Conservation (phyloP, 148 eudicot species). For the Beta vulgaris region DNA sequence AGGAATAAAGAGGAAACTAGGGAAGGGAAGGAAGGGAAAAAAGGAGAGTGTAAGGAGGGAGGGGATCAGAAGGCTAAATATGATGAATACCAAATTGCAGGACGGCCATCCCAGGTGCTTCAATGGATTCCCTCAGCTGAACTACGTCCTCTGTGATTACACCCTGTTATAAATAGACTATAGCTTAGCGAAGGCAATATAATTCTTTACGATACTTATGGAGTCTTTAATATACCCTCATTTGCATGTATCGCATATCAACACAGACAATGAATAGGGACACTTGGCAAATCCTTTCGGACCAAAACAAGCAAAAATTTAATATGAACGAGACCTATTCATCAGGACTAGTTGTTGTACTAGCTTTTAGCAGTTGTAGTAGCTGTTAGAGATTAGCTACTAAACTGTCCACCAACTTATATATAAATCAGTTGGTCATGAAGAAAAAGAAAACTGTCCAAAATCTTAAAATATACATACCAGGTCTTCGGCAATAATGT, state of each 20-base stretch:
- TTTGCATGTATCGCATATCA: too few relatives aligned
- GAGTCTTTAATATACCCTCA: too few relatives aligned
- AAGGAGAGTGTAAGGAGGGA: neutral
- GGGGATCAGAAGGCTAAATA: conserved; percentile 16
- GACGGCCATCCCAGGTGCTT: conserved; percentile 99
- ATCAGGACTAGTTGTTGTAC: too few relatives aligned
- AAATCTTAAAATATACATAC: conserved; percentile 41
- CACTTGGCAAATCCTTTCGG: neutral
- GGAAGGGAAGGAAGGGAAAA: neutral
- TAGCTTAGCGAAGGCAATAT: neutral
- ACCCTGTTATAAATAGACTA: conserved; percentile 49
- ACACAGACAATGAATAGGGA: neutral
- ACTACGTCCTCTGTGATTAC: conserved; percentile 96
- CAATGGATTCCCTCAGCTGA: conserved; percentile 78
- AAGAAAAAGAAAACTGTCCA: neutral
- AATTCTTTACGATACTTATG: too few relatives aligned
- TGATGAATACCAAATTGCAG: conserved; percentile 78
- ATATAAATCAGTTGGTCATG: neutral
- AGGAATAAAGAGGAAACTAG: neutral
- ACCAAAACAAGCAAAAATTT: neutral
- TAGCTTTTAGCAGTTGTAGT: too few relatives aligned
- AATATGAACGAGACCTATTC: too few relatives aligned
- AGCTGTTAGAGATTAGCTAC: too few relatives aligned
- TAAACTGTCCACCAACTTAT: neutral
- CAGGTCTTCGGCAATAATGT: conserved; percentile 95